phyloP scores from a whole-genome alignment of 108 stramenopile genomes.

The Cyclostephanos invisitatus region DNA sequence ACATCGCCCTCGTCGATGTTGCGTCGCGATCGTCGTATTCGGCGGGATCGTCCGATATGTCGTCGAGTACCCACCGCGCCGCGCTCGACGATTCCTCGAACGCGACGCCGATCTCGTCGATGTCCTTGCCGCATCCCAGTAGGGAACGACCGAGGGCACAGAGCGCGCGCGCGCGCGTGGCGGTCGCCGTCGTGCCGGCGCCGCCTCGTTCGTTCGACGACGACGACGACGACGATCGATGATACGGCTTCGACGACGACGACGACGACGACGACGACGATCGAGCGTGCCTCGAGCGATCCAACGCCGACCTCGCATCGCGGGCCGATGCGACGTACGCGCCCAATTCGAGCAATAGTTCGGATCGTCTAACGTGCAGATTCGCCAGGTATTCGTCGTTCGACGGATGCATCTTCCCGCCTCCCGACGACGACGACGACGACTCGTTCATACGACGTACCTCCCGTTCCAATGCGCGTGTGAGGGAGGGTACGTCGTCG shows the following conservation, averaged over 20 bases:
- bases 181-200: conserved; percentile 4
- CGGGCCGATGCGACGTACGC: conserved; percentile 55
- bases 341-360: conserved; percentile 61
- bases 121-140: conserved; percentile 14
- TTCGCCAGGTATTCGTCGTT: conserved; percentile 30
- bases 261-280: neutral
- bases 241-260: conserved; percentile 7
- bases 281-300: conserved; percentile 31
- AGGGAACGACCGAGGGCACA: conserved; percentile 31
- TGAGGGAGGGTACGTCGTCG: no score
- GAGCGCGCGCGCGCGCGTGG: conserved; percentile 14
- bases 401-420: no score
- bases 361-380: conserved; percentile 63
- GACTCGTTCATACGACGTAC: no score
- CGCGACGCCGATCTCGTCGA: conserved; percentile 21
- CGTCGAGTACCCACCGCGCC: conserved; percentile 23
- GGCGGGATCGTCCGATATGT: neutral
- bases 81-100: conserved; percentile 34
- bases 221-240: neutral
- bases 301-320: conserved; percentile 61
- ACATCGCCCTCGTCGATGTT: no score
- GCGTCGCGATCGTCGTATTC: no score
- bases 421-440: no score
- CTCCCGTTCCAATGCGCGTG: no score
- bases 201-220: neutral